These are phyloP conservation scores for Lophiotrema nucula DNA, from an alignment of 495 filamentous ascomycete species.

Conservation along the genomic window DNA sequence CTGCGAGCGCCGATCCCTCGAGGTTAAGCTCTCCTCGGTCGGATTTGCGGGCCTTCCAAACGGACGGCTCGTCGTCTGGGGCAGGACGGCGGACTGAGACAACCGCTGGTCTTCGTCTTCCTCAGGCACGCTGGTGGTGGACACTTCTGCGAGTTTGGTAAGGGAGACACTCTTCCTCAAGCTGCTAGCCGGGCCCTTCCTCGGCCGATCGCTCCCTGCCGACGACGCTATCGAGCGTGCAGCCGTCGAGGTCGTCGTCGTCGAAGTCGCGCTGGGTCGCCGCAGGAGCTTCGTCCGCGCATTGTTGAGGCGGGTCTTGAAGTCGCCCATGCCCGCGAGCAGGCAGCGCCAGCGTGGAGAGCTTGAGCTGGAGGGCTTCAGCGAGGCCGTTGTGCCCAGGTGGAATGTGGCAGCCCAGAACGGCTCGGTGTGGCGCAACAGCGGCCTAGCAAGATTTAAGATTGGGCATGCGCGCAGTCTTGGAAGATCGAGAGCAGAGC, in stretches of 20 bases:
- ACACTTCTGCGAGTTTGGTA: constrained; percentile 26
- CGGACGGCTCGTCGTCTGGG: background rate
- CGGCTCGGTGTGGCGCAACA: constrained; percentile 18
- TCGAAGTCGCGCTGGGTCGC: constrained; percentile 16
- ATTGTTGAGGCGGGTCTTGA: constrained; percentile 27
- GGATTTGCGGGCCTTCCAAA: constrained; percentile 1
- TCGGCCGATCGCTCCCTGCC: constrained; percentile 7
- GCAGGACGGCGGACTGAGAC: constrained; percentile 15
- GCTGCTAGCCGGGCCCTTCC: constrained; percentile 1
- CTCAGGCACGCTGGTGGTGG: background rate
- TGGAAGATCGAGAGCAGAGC: background rate
- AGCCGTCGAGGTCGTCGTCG: background rate
- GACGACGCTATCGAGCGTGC: constrained; percentile 14
- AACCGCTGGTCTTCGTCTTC: constrained; percentile 4
- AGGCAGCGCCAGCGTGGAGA: constrained; percentile 9
- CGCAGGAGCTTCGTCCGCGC: constrained; percentile 31
- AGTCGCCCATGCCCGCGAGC: constrained; percentile 22
- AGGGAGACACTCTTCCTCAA: constrained; percentile 18
- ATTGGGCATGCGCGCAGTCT: background rate
- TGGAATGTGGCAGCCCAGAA: too few relatives aligned
- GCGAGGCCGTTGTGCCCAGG: background rate
- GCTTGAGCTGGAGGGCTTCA: background rate
- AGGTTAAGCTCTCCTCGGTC: constrained; percentile 20
- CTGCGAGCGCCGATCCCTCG: constrained; percentile 6
- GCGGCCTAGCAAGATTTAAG: background rate